Evolutionary conservation across 1,139 yeast genomes (phyloP).

Genomic region (Suhomyces kunorum): DNA sequence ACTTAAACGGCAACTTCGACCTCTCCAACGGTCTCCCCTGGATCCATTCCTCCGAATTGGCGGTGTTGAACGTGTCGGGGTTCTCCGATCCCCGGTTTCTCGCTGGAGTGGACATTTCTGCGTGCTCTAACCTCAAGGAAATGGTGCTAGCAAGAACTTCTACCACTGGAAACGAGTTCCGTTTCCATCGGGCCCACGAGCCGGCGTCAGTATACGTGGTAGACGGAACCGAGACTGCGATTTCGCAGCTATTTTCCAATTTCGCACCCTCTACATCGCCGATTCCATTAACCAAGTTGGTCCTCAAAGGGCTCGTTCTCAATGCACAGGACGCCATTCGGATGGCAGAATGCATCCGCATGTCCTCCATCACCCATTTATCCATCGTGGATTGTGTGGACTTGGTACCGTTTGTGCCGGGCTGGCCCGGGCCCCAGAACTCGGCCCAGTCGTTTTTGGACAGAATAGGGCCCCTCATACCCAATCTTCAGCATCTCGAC

Average conservation of each 20-base stretch:
- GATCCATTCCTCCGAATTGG: constrained; percentile 3
- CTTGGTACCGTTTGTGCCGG: constrained; percentile 1
- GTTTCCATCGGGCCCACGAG: constrained; percentile 3
- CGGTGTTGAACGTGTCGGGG: constrained; percentile 10
- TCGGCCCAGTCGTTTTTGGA: constrained; percentile 15
- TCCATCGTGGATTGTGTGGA: constrained; percentile 12
- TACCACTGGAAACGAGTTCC: constrained; percentile 7
- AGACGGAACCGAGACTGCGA: constrained; percentile 1
- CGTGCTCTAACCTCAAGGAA: constrained; percentile 8
- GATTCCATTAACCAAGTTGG: constrained; percentile 5
- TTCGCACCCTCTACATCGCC: constrained; percentile 11
- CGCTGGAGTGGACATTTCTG: constrained; percentile 5
- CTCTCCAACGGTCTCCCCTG: background rate
- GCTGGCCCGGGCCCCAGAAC: constrained; percentile 1
- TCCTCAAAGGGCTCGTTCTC: constrained; percentile 7
- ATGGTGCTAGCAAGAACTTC: constrained; percentile 14
- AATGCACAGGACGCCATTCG: constrained; percentile 8
- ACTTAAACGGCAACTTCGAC: constrained; percentile 15
- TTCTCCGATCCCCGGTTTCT: constrained; percentile 7
- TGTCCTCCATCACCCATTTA: constrained; percentile 3
- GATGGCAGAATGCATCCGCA: constrained; percentile 3
- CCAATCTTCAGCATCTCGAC: constrained; percentile 16
- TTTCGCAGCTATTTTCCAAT: constrained; percentile 4
- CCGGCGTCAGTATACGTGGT: background rate
- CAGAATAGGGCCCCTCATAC: constrained; percentile 14